A percentile compares a stretch with the other conserved stretches of the same genome.
Evolutionary conservation across 2,329 filamentous ascomycete genomes (phyloP).

Genomic region (Xylaria multiplex): DNA sequence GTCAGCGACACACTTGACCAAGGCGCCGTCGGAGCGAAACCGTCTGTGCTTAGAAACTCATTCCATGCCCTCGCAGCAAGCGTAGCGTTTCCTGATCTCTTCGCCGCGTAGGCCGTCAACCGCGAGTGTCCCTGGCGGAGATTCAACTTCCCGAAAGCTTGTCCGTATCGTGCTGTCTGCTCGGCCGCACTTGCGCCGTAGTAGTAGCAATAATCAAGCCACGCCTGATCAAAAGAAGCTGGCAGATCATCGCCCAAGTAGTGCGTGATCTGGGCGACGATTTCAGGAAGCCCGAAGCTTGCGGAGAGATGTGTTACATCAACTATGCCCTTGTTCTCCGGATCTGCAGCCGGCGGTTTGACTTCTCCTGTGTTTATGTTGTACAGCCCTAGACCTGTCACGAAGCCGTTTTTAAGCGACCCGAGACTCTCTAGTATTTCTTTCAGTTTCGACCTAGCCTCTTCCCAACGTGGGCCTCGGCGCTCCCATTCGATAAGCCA

Average conservation of each 20-base stretch:
- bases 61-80: conserved; percentile 63
- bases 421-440: conserved; percentile 62
- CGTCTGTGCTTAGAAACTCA: conserved; percentile 62
- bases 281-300: conserved; percentile 68
- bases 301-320: conserved; percentile 65
- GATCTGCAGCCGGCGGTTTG: conserved; percentile 62
- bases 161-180: conserved; percentile 64
- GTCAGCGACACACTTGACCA: conserved; percentile 54
- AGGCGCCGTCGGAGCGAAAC: conserved; percentile 51
- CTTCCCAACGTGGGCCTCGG: conserved; percentile 62
- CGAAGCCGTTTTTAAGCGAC: conserved; percentile 66
- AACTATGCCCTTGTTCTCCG: conserved; percentile 61
- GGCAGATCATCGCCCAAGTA: conserved; percentile 59
- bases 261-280: conserved; percentile 64
- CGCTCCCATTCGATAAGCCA: conserved; percentile 71
- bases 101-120: conserved; percentile 64
- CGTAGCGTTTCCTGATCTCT: conserved; percentile 55
- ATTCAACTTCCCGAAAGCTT: conserved; percentile 57
- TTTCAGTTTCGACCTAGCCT: conserved; percentile 61
- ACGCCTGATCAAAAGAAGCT: conserved; percentile 61
- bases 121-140: conserved; percentile 68
- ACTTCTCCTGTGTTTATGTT: conserved; percentile 60
- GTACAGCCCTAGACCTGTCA: conserved; percentile 65
- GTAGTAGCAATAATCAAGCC: conserved; percentile 70
- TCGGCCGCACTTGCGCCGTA: conserved; percentile 61